These are phyloP conservation scores for Penicillium polonicum DNA, from an alignment of 2,329 filamentous ascomycete genomes.

Conservation along the genomic window DNA sequence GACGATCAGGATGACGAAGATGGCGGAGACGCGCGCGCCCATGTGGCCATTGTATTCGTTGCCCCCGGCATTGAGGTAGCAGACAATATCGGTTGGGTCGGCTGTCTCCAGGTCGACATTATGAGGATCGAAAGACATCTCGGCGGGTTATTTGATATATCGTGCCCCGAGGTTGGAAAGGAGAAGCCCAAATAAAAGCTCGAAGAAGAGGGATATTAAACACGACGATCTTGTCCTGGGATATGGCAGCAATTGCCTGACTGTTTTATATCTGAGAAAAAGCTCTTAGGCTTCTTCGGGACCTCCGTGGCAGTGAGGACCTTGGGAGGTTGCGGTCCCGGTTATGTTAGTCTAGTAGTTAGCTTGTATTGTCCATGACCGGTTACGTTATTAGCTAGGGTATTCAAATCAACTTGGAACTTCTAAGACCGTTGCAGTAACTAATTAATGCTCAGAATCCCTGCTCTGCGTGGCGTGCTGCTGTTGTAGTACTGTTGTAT, in stretches of 20 bases:
- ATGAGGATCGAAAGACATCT: conserved; percentile 38
- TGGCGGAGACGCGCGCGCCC: conserved; percentile 44
- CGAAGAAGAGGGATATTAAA: not conserved
- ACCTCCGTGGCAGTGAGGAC: conserved; percentile 17
- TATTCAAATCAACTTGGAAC: not conserved
- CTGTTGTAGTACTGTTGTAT: not conserved
- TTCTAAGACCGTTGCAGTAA: too few species aligned
- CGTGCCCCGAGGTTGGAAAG: not conserved
- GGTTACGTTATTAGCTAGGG: not conserved
- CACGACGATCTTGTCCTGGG: not conserved
- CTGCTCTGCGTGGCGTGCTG: not conserved
- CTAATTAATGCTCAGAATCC: not conserved
- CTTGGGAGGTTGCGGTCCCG: conserved; percentile 19
- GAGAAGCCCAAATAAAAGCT: not conserved
- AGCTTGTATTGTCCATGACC: not conserved
- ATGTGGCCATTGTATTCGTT: conserved; percentile 57
- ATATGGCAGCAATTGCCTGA: not conserved
- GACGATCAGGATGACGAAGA: conserved; percentile 48
- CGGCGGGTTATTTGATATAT: not conserved
- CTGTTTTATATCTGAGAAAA: conserved; percentile 10
- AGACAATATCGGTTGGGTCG: conserved; percentile 49
- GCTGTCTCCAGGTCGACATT: conserved; percentile 47
- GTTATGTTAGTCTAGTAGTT: not conserved
- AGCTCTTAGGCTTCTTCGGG: conserved; percentile 2
- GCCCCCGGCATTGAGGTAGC: conserved; percentile 46